Evolutionary conservation across 1,284 basidiomycete genomes (phyloP), one percentile per base, ranked within the genome.

Genomic region (Gymnopus androsaceus): DNA sequence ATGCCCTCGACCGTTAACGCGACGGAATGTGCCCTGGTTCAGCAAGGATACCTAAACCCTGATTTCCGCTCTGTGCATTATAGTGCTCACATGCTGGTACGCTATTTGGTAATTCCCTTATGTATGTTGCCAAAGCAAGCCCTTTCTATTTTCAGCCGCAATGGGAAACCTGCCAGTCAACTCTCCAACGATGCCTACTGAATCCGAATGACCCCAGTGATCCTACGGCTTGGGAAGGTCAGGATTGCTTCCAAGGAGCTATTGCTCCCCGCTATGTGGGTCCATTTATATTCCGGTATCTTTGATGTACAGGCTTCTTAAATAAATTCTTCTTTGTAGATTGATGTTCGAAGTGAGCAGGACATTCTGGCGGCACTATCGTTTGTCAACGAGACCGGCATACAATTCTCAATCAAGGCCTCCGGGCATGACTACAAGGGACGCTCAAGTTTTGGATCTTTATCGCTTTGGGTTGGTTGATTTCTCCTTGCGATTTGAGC

Each of bases 391-490:
- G 27, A 50, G 12, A 74, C 72, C 4, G 69, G 71, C 12, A 63
- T 73, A 9, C 67, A 63, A 2, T 60, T 78, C 0, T 70, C 70
- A 2, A 72, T 77, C 33, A 76, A 77, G 61, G 75, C 73, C 61
- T 71, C 72, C 47, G 74, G 74, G 2, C 74, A 75, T 55, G 73
- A 75, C 58, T 75, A 73, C 60, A 72, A 72, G 58, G 74, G 74
- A 11, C 65, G 74, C n/a, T 72, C 70, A 0, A 70, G 67, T 44
- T 63, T 64, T n/a, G 62, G 64, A 37, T 67, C 70, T 1, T 63
- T 74, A 15, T 54, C 63, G 12, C 59, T 75, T n/a, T 75, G 72
- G 72, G 72, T 73, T 50, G 31, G 45, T 27, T 8, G 7, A 25
- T 45, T 54, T 54, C 23, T 23, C n/a, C 14, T n/a, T 44, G 23